These are phyloP conservation scores for Fraxinus nigra DNA, from an alignment of 305 asterid genomes.

Conservation along the genomic window DNA sequence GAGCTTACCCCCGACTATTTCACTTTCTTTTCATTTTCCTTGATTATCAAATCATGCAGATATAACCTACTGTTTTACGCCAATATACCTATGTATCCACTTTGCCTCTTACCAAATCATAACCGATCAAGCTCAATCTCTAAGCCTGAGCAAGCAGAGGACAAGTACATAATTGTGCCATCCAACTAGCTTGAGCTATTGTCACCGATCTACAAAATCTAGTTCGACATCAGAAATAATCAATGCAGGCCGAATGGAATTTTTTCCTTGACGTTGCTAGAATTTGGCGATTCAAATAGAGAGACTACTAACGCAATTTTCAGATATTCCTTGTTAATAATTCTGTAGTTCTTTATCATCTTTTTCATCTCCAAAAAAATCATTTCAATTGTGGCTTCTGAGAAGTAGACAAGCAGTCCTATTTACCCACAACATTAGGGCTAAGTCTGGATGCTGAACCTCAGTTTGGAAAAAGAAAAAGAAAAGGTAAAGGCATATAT, in stretches of 20 bases:
- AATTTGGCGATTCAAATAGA: not conserved
- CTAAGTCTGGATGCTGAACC: not conserved
- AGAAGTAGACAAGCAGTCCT: not conserved
- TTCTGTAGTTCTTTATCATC: not conserved
- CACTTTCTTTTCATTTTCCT: not conserved
- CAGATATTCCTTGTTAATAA: not conserved
- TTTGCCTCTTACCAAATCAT: not conserved
- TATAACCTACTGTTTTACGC: not conserved
- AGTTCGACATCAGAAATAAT: not conserved
- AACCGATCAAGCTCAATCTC: not conserved
- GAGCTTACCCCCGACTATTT: not conserved
- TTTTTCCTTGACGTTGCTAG: not conserved
- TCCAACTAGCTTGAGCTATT: not conserved
- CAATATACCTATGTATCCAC: not conserved
- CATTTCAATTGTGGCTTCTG: not conserved
- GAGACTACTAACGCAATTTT: not conserved
- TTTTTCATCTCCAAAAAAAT: not conserved
- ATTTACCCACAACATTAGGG: not conserved
- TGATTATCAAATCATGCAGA: not conserved
- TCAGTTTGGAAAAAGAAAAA: not conserved
- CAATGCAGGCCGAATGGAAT: not conserved
- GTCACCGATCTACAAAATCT: not conserved
- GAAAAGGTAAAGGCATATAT: not conserved
- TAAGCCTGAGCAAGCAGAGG: not conserved
- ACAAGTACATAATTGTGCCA: not conserved